A percentile compares a stretch with the other conserved stretches of the same genome.
Evolutionary conservation across 768 basidiomycete species (phyloP).

Genomic region (Tricholoma hemisulphureum): DNA sequence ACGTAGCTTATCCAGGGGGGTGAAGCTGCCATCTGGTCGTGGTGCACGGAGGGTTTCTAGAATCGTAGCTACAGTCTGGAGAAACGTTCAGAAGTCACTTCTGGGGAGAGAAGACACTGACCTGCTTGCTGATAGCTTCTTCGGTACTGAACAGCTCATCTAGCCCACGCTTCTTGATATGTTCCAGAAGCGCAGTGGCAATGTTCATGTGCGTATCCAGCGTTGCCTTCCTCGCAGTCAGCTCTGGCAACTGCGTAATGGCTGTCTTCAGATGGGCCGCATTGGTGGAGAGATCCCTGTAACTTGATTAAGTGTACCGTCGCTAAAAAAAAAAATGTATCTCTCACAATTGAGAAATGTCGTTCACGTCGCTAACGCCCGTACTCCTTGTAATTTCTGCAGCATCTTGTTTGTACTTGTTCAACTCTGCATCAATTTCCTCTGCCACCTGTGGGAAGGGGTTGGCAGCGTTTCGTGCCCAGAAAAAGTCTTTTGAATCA

Average conservation of each 20-base stretch:
- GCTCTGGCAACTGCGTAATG: slow-evolving; percentile 93
- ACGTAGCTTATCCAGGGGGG: slow-evolving; percentile 83
- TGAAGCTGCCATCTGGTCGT: slow-evolving; percentile 63
- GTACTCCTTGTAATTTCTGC: slow-evolving; percentile 96
- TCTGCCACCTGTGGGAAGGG: slow-evolving; percentile 99
- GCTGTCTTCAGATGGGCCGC: slow-evolving; percentile 94
- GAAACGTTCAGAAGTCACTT: neutral
- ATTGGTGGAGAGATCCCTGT: slow-evolving; percentile 86
- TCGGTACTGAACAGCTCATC: slow-evolving; percentile 98
- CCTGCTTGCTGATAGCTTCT: slow-evolving; percentile 86
- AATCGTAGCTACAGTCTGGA: slow-evolving; percentile 71
- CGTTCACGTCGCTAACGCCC: slow-evolving; percentile 93
- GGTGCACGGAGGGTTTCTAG: slow-evolving; percentile 83
- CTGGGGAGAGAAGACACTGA: slow-evolving; percentile 24
- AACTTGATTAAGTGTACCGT: neutral
- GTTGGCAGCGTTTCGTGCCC: slow-evolving; percentile 93
- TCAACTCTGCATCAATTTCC: slow-evolving; percentile 90
- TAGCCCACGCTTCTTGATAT: slow-evolving; percentile 91
- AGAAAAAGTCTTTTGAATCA: slow-evolving; percentile 98
- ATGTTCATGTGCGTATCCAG: slow-evolving; percentile 99
- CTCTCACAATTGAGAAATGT: slow-evolving; percentile 87
- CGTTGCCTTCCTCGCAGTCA: slow-evolving; percentile 94
- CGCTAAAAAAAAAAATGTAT: neutral
- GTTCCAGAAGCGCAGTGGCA: slow-evolving; percentile 89
- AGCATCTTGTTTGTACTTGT: slow-evolving; percentile 92